Conservation (phyloP, 2,329 filamentous ascomycete genomes). For the Emericellopsis atlantica region DNA sequence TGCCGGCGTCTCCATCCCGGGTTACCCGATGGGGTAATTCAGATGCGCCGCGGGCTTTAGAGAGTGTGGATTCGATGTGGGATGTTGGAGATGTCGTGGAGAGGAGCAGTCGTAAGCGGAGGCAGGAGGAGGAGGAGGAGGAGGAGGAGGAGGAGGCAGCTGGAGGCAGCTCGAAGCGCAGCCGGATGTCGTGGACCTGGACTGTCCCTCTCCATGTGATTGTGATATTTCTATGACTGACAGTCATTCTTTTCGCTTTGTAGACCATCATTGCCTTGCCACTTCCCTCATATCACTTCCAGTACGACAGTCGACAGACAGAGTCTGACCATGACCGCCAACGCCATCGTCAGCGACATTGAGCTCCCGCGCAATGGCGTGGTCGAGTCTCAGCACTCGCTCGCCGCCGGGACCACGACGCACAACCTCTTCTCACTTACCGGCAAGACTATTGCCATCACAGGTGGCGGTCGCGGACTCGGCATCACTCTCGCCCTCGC, state of each 20-base stretch:
- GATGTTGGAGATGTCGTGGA: no score
- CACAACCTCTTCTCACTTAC: conserved; percentile 29
- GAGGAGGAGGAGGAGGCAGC: background rate
- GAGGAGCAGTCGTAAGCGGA: background rate
- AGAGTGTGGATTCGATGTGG: no score
- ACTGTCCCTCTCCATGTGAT: background rate
- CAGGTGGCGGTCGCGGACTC: conserved; percentile 36
- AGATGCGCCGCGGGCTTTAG: no score
- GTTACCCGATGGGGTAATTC: no score
- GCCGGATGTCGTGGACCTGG: background rate
- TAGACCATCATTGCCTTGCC: background rate
- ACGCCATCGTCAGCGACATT: conserved; percentile 14
- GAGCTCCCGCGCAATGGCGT: conserved; percentile 12
- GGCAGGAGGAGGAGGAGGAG: background rate
- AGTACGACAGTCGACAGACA: background rate
- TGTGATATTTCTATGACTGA: background rate
- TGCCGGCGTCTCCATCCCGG: no score
- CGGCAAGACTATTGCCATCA: conserved; percentile 31
- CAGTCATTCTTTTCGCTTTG: background rate
- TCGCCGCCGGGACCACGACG: conserved; percentile 12
- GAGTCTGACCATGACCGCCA: conserved; percentile 8
- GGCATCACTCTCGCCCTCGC: conserved; percentile 35
- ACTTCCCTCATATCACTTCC: no score
- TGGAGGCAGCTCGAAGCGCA: background rate
- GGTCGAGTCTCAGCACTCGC: conserved; percentile 17